Evolutionary conservation across 495 filamentous ascomycete species (phyloP).

Genomic region (Neurospora hispaniola): DNA sequence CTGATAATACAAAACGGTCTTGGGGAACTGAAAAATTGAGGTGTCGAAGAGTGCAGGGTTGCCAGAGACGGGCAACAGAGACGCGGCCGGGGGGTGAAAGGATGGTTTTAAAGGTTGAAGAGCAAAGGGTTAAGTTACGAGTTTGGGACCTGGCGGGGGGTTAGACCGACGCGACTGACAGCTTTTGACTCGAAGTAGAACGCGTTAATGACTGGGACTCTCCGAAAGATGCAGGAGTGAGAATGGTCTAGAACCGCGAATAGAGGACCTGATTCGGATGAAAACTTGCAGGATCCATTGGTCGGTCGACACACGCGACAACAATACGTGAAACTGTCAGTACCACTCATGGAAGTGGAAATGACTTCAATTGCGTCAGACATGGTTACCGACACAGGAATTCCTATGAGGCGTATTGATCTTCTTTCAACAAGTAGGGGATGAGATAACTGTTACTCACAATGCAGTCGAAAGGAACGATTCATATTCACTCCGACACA

Average conservation of each 20-base stretch:
- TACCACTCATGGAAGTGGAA: background rate
- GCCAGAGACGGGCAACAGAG: background rate
- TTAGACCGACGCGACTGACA: background rate
- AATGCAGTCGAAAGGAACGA: background rate
- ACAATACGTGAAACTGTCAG: background rate
- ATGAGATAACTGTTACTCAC: background rate
- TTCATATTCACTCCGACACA: slow-evolving; percentile 2
- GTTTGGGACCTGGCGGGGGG: background rate
- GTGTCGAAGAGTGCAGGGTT: background rate
- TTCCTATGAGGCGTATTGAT: background rate
- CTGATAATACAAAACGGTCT: background rate
- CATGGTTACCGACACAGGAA: background rate
- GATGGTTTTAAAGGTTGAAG: background rate
- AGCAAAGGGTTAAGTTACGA: background rate
- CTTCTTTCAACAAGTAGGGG: background rate
- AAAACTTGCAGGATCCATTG: background rate
- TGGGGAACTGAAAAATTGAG: background rate
- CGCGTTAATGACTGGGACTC: background rate
- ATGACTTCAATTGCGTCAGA: background rate
- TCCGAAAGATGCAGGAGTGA: background rate
- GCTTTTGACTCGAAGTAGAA: background rate
- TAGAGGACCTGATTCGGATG: background rate
- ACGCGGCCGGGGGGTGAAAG: background rate
- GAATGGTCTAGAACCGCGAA: background rate
- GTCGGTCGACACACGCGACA: background rate